phyloP scores from a whole-genome alignment of 352 stramenopile species.

The Phytophthora foliorum region DNA sequence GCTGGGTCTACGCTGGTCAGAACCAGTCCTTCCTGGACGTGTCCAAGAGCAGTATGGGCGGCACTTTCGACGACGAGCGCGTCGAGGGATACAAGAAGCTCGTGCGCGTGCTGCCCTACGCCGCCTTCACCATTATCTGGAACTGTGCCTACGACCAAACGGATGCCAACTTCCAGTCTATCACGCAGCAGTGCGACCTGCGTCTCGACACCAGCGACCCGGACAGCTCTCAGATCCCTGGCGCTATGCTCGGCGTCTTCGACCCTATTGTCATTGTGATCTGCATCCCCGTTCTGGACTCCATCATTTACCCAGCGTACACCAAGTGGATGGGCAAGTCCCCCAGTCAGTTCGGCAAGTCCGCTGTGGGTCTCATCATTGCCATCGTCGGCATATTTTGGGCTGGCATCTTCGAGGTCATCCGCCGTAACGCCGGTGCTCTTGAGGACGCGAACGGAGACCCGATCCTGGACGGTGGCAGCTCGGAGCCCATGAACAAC shows the following conservation, averaged over 20 bases:
- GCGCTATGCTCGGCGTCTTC: constrained; percentile 61
- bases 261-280: constrained; percentile 58
- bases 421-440: constrained; percentile 57
- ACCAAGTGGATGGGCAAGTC: constrained; percentile 37
- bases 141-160: constrained; percentile 72
- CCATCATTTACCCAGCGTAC: constrained; percentile 50
- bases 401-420: constrained; percentile 58
- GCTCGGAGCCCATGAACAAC: constrained; percentile 64
- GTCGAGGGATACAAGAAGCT: constrained; percentile 63
- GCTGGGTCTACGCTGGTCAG: constrained; percentile 50
- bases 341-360: constrained; percentile 50
- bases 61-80: constrained; percentile 48
- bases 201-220: constrained; percentile 49
- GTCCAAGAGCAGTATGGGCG: constrained; percentile 44
- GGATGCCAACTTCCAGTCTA: constrained; percentile 18
- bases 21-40: constrained; percentile 52
- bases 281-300: constrained; percentile 50
- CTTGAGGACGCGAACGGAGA: constrained; percentile 27
- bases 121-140: constrained; percentile 72
- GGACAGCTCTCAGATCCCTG: constrained; percentile 60
- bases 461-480: constrained; percentile 46
- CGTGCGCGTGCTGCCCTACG: constrained; percentile 59
- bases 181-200: constrained; percentile 76
- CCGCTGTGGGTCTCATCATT: constrained; percentile 32
- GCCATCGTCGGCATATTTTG: constrained; percentile 50